phyloP scores from a whole-genome alignment of 176 grass and related monocot species.

The Miscanthus lutarioriparius region DNA sequence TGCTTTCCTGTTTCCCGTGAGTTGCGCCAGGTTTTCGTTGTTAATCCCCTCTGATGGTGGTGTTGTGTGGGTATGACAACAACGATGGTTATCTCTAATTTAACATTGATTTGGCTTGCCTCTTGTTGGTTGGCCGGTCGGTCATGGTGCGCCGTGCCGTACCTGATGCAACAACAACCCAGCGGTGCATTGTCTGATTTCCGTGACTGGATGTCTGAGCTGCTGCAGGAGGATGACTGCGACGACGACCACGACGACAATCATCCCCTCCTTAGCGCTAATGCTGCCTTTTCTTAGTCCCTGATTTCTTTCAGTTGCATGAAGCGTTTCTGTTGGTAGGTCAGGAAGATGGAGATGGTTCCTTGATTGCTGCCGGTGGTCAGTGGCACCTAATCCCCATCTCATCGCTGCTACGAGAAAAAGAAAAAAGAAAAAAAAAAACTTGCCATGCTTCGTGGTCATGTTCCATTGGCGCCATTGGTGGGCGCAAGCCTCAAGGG shows the following conservation, averaged over 20 bases:
- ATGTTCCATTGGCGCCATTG: background rate
- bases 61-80: conserved; percentile 50
- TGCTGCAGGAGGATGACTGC: background rate
- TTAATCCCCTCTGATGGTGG: conserved; percentile 50
- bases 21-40: conserved; percentile 40
- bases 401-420: background rate
- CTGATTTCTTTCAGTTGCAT: conserved; percentile 13
- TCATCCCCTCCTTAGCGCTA: background rate
- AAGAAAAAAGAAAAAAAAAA: background rate
- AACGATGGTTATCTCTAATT: conserved; percentile 53
- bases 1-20: conserved; percentile 42
- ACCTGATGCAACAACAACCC: conserved; percentile 64
- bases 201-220: conserved; percentile 53
- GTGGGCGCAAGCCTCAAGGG: background rate
- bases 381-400: conserved; percentile 15
- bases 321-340: conserved; percentile 32
- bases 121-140: conserved; percentile 39
- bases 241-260: background rate
- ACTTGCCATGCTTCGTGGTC: background rate
- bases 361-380: background rate
- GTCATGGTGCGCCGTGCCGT: conserved; percentile 50
- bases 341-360: conserved; percentile 10
- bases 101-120: conserved; percentile 49
- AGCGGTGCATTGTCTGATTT: conserved; percentile 50
- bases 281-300: background rate